These are phyloP conservation scores for Tylopilus plumbeoviolaceoides DNA, from an alignment of 768 basidiomycete species.

Conservation along the genomic window DNA sequence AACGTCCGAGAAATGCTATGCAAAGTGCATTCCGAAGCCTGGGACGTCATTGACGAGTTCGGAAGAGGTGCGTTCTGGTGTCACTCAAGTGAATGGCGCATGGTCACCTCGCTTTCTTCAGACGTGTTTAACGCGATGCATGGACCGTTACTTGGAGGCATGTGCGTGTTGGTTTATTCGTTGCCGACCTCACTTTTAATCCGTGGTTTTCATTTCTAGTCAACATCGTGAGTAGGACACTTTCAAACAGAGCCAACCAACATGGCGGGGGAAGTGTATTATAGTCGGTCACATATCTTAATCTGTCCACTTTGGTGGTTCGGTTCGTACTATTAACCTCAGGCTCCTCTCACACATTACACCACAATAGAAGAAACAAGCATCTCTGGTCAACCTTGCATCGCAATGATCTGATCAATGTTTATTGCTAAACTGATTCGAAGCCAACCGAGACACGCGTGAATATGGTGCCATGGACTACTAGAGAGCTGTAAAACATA, in stretches of 20 bases:
- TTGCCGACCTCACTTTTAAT: slow-evolving; percentile 1
- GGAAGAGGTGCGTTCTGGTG: slow-evolving; percentile 55
- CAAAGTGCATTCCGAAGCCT: slow-evolving; percentile 76
- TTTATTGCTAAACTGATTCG: slow-evolving; percentile 16
- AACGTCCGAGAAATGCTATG: slow-evolving; percentile 74
- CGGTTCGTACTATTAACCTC: not conserved
- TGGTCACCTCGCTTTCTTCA: slow-evolving; percentile 24
- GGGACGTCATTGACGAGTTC: slow-evolving; percentile 61
- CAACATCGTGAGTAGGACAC: slow-evolving; percentile 72
- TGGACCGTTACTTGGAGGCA: slow-evolving; percentile 82
- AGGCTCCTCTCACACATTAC: no score
- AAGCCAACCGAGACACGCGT: slow-evolving; percentile 2
- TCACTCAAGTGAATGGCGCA: not conserved
- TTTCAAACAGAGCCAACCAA: slow-evolving; percentile 48
- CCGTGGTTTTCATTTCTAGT: slow-evolving; percentile 39
- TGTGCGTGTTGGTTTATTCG: slow-evolving; percentile 47
- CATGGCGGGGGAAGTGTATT: slow-evolving; percentile 19
- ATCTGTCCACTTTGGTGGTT: not conserved
- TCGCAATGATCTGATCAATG: slow-evolving; percentile 8
- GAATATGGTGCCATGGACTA: slow-evolving; percentile 13
- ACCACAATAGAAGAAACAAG: slow-evolving; percentile 4
- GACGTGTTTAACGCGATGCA: slow-evolving; percentile 73
- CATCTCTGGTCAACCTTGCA: not conserved
- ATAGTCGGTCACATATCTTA: slow-evolving; percentile 1
- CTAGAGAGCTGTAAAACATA: slow-evolving; percentile 17